Base-by-base conservation (phyloP, 1,139 yeast species). In the Candida pseudocylindracea region DNA sequence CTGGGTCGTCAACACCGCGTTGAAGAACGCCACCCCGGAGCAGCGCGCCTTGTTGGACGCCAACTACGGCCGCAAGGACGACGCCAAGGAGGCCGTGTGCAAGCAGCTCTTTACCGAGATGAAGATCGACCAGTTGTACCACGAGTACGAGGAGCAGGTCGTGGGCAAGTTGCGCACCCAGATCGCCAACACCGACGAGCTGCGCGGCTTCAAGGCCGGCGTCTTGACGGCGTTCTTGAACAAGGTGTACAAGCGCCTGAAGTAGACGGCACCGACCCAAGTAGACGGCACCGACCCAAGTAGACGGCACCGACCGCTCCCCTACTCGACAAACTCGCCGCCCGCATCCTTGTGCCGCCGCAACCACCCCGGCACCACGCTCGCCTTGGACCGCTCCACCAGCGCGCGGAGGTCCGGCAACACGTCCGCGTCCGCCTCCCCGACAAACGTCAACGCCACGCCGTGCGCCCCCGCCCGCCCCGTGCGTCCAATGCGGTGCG, bases 381-480 rank as follows among this genome's bases (percentile, higher is more conserved):
- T 51, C 2, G 72, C 67, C 36, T 54, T 59, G n/a, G 49, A 15
- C 20, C 6, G 20, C 20, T 15, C 46, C 33, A 72, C 51, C 45
- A 67, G 60, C 37, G 52, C 58, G 40, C 60, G 61, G 41, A 79
- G 53, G 33, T 67, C 73, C 32, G 49, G 47, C 35, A 73, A 58
- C 2, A 71, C 51, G 0, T 88, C 98, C 37, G 63, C 67, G 15
- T 80, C 61, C 2, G 80, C 62, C 50, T 88, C 98, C 12, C 96
- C 96, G 8, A 91, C 98, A 50, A 88, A 72, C 4, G 96, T 73
- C 31, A 88, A 75, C 32, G 95, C 76, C 36, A 67, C 67, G 64
- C 99, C 99, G 35, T 79, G 81, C 52, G 96, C 69, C 29, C 98
- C 98, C 34, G 95, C 99, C 67, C 99, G 80, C 9, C 98, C 99